phyloP scores from a whole-genome alignment of 495 filamentous ascomycete genomes.

The Chaetomium cochliodes region DNA sequence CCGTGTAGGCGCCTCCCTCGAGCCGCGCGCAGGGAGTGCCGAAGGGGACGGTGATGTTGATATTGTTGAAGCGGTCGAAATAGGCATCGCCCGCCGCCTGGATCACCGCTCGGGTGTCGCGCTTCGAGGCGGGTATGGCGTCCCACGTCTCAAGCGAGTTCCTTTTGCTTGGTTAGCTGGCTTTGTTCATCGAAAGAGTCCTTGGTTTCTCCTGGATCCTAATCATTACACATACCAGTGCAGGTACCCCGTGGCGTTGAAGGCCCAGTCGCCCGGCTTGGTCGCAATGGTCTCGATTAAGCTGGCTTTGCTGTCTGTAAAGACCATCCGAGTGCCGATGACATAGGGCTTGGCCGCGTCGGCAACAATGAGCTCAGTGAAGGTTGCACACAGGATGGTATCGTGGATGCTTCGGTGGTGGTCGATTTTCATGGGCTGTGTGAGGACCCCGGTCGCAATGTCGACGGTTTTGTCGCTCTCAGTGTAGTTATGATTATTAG shows the following conservation, averaged over 20 bases:
- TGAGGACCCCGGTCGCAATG: conserved; percentile 43
- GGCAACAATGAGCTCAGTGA: conserved; percentile 50
- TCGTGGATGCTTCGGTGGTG: conserved; percentile 51
- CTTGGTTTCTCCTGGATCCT: neutral
- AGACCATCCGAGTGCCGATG: conserved; percentile 49
- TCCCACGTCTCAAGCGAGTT: conserved; percentile 45
- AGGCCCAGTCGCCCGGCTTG: conserved; percentile 48
- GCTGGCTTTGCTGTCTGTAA: conserved; percentile 34
- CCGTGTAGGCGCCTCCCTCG: conserved; percentile 48
- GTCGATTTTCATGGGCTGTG: conserved; percentile 46
- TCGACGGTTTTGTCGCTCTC: conserved; percentile 46
- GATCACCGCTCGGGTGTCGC: conserved; percentile 41
- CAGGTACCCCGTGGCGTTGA: conserved; percentile 50
- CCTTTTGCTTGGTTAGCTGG: neutral
- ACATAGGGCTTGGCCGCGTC: conserved; percentile 47
- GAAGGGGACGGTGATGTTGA: conserved; percentile 44
- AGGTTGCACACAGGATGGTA: conserved; percentile 48
- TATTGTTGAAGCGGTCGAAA: conserved; percentile 44
- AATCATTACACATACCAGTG: conserved; percentile 30
- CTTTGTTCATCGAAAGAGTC: neutral
- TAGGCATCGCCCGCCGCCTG: conserved; percentile 50
- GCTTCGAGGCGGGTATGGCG: conserved; percentile 43
- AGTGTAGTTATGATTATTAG: conserved; percentile 20
- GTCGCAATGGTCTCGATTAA: conserved; percentile 48
- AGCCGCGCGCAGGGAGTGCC: conserved; percentile 49